Conservation (phyloP, 805 yeast species). For the Yarrowia phangngaensis region DNA sequence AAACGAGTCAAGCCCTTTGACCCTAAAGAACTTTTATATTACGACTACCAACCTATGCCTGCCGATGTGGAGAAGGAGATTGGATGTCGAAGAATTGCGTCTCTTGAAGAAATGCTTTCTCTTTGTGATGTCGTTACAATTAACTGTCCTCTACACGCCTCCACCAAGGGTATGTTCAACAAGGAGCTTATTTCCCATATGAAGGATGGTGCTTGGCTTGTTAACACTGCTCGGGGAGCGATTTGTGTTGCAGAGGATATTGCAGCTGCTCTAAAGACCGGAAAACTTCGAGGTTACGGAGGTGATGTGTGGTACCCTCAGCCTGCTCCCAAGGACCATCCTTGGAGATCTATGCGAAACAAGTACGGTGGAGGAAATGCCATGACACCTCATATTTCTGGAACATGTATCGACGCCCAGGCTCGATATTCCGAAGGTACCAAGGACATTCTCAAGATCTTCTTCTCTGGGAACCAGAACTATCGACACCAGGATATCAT, state of each 20-base stretch:
- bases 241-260: constrained; percentile 53
- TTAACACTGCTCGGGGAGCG: constrained; percentile 63
- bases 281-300: constrained; percentile 52
- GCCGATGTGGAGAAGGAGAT: constrained; percentile 65
- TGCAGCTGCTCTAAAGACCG: constrained; percentile 46
- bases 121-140: too few species aligned
- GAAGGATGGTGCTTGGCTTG: constrained; percentile 52
- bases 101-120: too few species aligned
- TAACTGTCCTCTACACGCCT: constrained; percentile 47
- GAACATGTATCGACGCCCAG: constrained; percentile 78
- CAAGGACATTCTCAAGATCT: constrained; percentile 59
- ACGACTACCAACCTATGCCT: too few species aligned
- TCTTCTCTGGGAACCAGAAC: too few species aligned
- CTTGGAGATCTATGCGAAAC: constrained; percentile 69
- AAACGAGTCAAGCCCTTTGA: too few species aligned
- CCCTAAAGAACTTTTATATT: too few species aligned
- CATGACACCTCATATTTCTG: constrained; percentile 79
- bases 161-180: constrained; percentile 50
- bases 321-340: too few species aligned
- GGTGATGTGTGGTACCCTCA: constrained; percentile 70
- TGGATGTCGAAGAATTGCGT: too few species aligned
- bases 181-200: constrained; percentile 45
- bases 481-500: too few species aligned
- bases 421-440: constrained; percentile 67
- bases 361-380: constrained; percentile 71